Conservation (phyloP, 768 basidiomycete species). For the Auricularia heimuer region DNA sequence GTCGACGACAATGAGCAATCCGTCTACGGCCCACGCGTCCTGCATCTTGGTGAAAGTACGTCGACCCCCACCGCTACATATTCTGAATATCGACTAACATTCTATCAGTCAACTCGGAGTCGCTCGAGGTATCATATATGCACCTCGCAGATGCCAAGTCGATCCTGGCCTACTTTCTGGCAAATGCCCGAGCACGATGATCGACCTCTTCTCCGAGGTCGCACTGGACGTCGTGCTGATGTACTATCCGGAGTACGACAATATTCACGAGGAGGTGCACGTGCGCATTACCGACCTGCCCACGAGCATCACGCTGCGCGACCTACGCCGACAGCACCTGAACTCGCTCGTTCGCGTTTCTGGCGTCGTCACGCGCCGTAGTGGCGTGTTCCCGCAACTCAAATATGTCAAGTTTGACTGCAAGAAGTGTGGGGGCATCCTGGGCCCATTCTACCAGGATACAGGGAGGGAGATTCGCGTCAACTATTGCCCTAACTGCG, state of each 20-base stretch:
- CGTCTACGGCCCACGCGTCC: constrained; percentile 91
- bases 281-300: constrained; percentile 94
- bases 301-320: constrained; percentile 79
- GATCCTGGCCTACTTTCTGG: constrained; percentile 94
- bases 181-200: constrained; percentile 92
- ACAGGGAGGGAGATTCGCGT: constrained; percentile 88
- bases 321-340: constrained; percentile 82
- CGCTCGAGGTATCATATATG: constrained; percentile 94
- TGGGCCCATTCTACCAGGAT: constrained; percentile 98
- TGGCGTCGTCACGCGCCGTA: constrained; percentile 91
- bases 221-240: constrained; percentile 90
- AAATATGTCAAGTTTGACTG: constrained; percentile 99
- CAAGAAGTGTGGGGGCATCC: constrained; percentile 82
- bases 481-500: constrained; percentile 90
- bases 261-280: constrained; percentile 96
- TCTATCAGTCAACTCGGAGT: constrained; percentile 82
- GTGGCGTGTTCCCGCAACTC: constrained; percentile 96
- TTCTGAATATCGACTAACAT: constrained; percentile 3
- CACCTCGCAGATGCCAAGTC: constrained; percentile 89
- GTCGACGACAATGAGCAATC: constrained; percentile 86
- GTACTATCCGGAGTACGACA: constrained; percentile 91
- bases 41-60: constrained; percentile 88
- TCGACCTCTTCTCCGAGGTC: constrained; percentile 90
- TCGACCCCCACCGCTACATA: constrained; percentile 2
- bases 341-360: constrained; percentile 93